Evolutionary conservation across 2,329 filamentous ascomycete species (phyloP).

Genomic region (Chaetomiaceae sp.): DNA sequence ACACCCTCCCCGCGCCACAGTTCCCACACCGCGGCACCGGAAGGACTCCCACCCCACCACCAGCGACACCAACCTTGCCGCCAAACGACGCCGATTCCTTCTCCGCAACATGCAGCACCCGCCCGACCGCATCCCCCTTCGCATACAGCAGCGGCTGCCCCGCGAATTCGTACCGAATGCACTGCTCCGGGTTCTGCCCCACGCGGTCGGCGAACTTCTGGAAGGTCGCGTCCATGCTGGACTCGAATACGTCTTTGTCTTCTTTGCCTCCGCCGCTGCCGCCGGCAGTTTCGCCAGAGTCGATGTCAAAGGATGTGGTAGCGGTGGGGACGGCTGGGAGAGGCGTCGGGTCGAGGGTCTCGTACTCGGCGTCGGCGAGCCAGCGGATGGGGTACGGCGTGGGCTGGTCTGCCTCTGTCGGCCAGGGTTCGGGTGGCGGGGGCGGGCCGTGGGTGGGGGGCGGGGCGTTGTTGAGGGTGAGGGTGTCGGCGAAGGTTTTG

Average conservation of each 20-base stretch:
- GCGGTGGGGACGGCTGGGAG: constrained; percentile 42
- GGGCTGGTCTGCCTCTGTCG: constrained; percentile 57
- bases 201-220: constrained; percentile 74
- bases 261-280: constrained; percentile 41
- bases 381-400: constrained; percentile 68
- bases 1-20: constrained; percentile 70
- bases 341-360: constrained; percentile 62
- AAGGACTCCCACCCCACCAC: constrained; percentile 31
- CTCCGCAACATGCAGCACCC: constrained; percentile 42
- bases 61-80: too few relatives aligned
- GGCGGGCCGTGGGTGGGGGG: constrained; percentile 29
- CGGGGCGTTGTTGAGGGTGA: constrained; percentile 60
- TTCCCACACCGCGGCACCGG: constrained; percentile 70
- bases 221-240: constrained; percentile 66
- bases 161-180: constrained; percentile 72
- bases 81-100: constrained; percentile 17
- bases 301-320: constrained; percentile 45
- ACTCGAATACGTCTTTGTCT: constrained; percentile 68
- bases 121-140: constrained; percentile 67
- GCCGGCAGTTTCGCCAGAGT: constrained; percentile 27
- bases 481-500: constrained; percentile 65
- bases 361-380: constrained; percentile 84
- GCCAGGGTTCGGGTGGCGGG: constrained; percentile 66
- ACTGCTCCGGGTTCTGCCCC: constrained; percentile 75
- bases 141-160: constrained; percentile 75